Percentiles rank a stretch among this genome's conserved stretches.
phyloP scores from a whole-genome alignment of 208 protist genomes.

The Trypanosoma platydactyli region DNA sequence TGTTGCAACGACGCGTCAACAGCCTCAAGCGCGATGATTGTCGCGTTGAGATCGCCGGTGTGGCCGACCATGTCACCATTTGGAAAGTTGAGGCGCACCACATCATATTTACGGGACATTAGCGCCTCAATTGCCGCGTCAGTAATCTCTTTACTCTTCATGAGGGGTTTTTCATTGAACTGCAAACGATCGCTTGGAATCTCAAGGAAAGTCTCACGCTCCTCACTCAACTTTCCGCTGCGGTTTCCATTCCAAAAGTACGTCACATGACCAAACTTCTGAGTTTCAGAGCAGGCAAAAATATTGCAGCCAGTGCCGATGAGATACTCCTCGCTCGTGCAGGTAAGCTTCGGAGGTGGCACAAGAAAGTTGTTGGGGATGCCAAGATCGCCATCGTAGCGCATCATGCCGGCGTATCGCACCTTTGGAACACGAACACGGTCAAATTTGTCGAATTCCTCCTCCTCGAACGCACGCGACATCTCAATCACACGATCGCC shows the following conservation, averaged over 20 bases:
- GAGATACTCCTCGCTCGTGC: conserved; percentile 91
- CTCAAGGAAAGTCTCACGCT: conserved; percentile 91
- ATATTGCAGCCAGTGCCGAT: conserved; percentile 78
- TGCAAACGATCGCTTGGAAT: conserved; percentile 90
- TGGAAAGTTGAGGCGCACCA: conserved; percentile 94
- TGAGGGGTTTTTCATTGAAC: conserved; percentile 93
- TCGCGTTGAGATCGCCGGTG: conserved; percentile 91
- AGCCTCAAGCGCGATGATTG: conserved; percentile 72
- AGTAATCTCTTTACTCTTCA: conserved; percentile 95
- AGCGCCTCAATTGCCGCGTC: conserved; percentile 87
- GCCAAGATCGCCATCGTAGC: conserved; percentile 94
- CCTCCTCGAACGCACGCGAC: conserved; percentile 92
- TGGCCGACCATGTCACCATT: conserved; percentile 97
- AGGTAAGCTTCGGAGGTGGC: conserved; percentile 84
- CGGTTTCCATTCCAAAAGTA: conserved; percentile 98
- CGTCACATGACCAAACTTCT: conserved; percentile 97
- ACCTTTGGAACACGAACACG: conserved; percentile 90
- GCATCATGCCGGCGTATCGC: conserved; percentile 94
- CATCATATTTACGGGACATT: conserved; percentile 88
- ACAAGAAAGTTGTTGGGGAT: conserved; percentile 95
- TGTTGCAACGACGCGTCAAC: conserved; percentile 84
- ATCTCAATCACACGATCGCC: conserved; percentile 95
- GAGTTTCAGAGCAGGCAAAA: conserved; percentile 94
- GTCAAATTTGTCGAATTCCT: conserved; percentile 92
- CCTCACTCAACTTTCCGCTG: conserved; percentile 88